Base-by-base conservation (phyloP, 805 yeast species). In the Saccharomycopsis olivae region DNA sequence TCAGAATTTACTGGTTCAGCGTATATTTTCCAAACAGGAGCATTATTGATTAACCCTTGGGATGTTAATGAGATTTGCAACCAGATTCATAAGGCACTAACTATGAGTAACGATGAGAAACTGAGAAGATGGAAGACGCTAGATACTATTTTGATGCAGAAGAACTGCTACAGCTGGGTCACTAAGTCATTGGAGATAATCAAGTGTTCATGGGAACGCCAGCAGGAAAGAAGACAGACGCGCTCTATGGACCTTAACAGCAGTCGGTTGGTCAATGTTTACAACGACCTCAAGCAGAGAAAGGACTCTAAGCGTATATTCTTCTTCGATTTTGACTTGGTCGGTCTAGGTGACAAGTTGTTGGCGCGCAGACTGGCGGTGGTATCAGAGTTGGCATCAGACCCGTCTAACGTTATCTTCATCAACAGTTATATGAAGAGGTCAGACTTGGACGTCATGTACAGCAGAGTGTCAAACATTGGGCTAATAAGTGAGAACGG, bases 1-100 rank as follows among this genome's bases (percentile, higher is more conserved):
- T 83, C 95, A 29, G 98, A 92, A 58, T 92, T 92, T 52, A 87
- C 96, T 1, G 98, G 98, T 1, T 83, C 95, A 9, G 95, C 97
- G 0, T 69, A 80, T 4, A 74, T 89, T 4, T 64, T 92, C 40
- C 66, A 67, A 11, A 61, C 72, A 19, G 88, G 94, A 10, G 78
- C 95, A 3, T 46, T 83, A 3, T 58, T 86, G 28, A 77, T 89
- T 28, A 92, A 92, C 53, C 98, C 98, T 2, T 92, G 96, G 94
- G 89, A 87, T 58, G 65, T 71, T 21, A 69, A 66, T 33, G 71
- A 71, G 44, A 73, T 87, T 44, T 66, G 92, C 0, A 65, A 71
- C n/a, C 65, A 72, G 6, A 79, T 85, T 40, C 65, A 73, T 46
- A 41, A 51, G 6, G 85, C 84, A n/a, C 59, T 92, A 30, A 73